These are phyloP conservation scores for Dendrostoma leiphaemia DNA, from an alignment of 2,329 filamentous ascomycete genomes.

Conservation along the genomic window DNA sequence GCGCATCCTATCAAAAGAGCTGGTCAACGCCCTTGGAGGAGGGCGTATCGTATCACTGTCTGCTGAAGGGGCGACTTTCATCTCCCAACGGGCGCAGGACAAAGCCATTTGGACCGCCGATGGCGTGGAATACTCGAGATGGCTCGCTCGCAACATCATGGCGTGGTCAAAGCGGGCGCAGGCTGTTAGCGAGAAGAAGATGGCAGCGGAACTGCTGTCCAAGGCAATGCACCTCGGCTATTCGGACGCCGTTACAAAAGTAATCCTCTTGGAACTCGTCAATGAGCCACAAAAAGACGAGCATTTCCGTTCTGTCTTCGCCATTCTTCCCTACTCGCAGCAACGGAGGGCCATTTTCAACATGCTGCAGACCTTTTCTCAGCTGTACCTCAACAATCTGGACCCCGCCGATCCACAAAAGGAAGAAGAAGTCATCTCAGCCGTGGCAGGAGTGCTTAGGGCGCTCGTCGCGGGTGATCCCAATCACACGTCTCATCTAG, in stretches of 20 bases:
- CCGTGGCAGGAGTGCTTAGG: constrained; percentile 56
- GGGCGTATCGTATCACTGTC: constrained; percentile 49
- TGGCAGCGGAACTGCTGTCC: constrained; percentile 48
- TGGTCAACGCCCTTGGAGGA: constrained; percentile 45
- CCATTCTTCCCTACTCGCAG: constrained; percentile 37
- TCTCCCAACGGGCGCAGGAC: constrained; percentile 35
- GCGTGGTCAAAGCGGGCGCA: constrained; percentile 35
- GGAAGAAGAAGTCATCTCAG: constrained; percentile 45
- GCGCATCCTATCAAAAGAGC: constrained; percentile 39
- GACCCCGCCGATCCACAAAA: constrained; percentile 28
- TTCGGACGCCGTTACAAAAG: constrained; percentile 45
- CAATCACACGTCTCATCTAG: constrained; percentile 50
- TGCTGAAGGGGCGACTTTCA: constrained; percentile 54
- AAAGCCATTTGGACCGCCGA: constrained; percentile 59
- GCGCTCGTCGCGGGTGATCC: constrained; percentile 46
- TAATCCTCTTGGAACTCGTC: constrained; percentile 33
- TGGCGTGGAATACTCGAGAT: constrained; percentile 63
- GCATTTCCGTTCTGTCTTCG: constrained; percentile 32
- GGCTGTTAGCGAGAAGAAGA: constrained; percentile 33
- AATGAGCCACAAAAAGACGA: constrained; percentile 25
- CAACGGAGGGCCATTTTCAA: constrained; percentile 41
- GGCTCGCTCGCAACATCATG: constrained; percentile 67
- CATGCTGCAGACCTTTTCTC: constrained; percentile 43
- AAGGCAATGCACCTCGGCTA: constrained; percentile 72
- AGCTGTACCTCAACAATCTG: constrained; percentile 39